A percentile compares a stretch with the other conserved stretches of the same genome.
These are phyloP conservation scores for Trifolium pratense DNA, from an alignment of 306 rosid genomes.

Conservation along the genomic window DNA sequence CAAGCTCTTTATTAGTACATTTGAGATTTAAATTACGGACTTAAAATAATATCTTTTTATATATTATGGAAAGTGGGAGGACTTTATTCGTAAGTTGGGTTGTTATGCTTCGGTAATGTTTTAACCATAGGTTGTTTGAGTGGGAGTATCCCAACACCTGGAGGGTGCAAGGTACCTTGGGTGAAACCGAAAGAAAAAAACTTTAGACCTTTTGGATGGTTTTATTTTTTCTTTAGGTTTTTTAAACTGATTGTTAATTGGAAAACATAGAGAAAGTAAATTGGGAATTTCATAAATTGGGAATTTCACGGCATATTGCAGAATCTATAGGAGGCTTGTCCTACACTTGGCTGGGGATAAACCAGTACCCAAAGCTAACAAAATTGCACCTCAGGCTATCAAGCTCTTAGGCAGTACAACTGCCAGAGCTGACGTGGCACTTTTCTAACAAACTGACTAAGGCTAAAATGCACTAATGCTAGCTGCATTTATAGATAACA, in stretches of 20 bases:
- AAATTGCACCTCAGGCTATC: background rate
- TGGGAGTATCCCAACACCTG: background rate
- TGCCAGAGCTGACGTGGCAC: background rate
- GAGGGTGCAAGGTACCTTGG: conserved; percentile 4
- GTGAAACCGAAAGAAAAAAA: background rate
- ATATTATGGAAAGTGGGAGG: background rate
- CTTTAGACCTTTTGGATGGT: conserved; percentile 1
- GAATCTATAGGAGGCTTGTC: background rate
- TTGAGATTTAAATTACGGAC: conserved; percentile 2
- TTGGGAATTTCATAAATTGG: background rate
- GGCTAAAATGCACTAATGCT: background rate
- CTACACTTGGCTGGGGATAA: background rate
- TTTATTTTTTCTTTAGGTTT: background rate
- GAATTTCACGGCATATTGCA: background rate
- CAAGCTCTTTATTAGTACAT: conserved; percentile 26
- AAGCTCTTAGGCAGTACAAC: background rate
- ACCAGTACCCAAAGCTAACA: background rate
- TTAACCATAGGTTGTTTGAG: conserved; percentile 1
- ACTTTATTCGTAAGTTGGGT: background rate
- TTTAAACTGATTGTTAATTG: background rate
- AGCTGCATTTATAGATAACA: background rate
- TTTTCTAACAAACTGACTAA: background rate
- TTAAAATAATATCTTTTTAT: conserved; percentile 6
- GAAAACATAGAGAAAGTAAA: background rate
- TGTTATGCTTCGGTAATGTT: background rate